Evolutionary conservation across 768 basidiomycete genomes (phyloP).

Genomic region (Termitomyces sp.): DNA sequence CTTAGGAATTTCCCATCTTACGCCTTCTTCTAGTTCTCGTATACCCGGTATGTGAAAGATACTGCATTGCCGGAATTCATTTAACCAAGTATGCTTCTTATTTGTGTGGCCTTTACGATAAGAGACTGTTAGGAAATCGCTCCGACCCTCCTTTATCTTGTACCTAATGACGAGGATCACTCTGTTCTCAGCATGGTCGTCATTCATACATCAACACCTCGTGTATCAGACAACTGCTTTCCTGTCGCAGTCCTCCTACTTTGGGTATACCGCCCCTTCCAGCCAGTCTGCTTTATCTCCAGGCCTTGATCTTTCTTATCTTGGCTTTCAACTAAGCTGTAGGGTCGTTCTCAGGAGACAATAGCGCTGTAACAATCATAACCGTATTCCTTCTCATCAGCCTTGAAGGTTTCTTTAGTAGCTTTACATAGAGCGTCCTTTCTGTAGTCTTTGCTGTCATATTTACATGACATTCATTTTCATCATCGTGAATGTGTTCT

Average conservation of each 20-base stretch:
- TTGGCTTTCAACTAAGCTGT: slow-evolving; percentile 54
- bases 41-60: slow-evolving; percentile 32
- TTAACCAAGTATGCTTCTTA: slow-evolving; percentile 59
- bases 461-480: background rate
- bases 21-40: too few species aligned
- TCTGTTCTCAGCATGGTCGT: too few species aligned
- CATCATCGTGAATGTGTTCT: slow-evolving; percentile 78
- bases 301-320: slow-evolving; percentile 51
- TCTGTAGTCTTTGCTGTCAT: background rate
- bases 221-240: slow-evolving; percentile 67
- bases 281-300: slow-evolving; percentile 49
- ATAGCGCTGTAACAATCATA: slow-evolving; percentile 35
- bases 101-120: background rate
- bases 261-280: slow-evolving; percentile 71
- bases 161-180: slow-evolving; percentile 38
- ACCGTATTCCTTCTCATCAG: slow-evolving; percentile 72
- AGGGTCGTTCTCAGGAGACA: slow-evolving; percentile 44
- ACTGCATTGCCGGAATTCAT: slow-evolving; percentile 42
- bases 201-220: too few species aligned
- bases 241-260: slow-evolving; percentile 72
- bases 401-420: slow-evolving; percentile 89
- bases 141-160: slow-evolving; percentile 84
- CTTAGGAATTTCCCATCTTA: too few species aligned
- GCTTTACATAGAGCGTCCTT: slow-evolving; percentile 77
- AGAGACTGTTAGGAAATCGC: slow-evolving; percentile 59